A percentile compares a stretch with the other conserved stretches of the same genome.
phyloP scores from a whole-genome alignment of 2,329 filamentous ascomycete species.

The Botrytis elliptica region DNA sequence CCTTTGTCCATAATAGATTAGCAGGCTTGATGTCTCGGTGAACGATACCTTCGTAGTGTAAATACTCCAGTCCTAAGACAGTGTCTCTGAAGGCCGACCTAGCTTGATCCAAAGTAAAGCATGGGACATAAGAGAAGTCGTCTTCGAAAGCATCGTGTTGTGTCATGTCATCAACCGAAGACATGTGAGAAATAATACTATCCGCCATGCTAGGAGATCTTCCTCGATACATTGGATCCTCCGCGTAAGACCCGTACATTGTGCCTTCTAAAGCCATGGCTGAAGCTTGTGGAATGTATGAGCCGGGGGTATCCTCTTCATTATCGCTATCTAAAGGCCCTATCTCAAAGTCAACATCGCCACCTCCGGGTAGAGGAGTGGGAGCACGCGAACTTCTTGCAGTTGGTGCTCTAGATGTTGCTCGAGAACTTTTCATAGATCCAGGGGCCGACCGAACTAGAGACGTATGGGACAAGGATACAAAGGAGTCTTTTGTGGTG shows the following conservation, averaged over 20 bases:
- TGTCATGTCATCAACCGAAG: conserved; percentile 57
- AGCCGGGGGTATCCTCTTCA: conserved; percentile 55
- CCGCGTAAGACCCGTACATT: conserved; percentile 70
- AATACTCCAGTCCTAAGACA: conserved; percentile 86
- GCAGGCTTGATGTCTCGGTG: conserved; percentile 86
- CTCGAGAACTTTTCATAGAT: conserved; percentile 24
- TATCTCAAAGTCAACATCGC: conserved; percentile 43
- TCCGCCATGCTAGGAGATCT: conserved; percentile 79
- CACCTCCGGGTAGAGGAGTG: conserved; percentile 36
- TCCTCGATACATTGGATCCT: conserved; percentile 58
- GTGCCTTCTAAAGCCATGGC: conserved; percentile 67
- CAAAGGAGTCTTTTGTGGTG: conserved; percentile 33
- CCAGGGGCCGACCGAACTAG: conserved; percentile 34
- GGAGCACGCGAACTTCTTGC: conserved; percentile 38
- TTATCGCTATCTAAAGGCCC: conserved; percentile 46
- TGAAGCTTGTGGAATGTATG: conserved; percentile 46
- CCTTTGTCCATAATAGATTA: conserved; percentile 83
- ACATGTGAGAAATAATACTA: conserved; percentile 71
- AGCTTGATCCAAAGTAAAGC: conserved; percentile 82
- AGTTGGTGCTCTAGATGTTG: conserved; percentile 31
- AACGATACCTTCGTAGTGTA: conserved; percentile 83
- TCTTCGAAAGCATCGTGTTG: conserved; percentile 71
- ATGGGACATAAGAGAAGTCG: conserved; percentile 89
- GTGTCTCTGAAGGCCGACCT: conserved; percentile 88
- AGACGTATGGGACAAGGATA: conserved; percentile 24